Evolutionary conservation across 345 rosid genomes (phyloP).

Genomic region (Durio zibethinus): DNA sequence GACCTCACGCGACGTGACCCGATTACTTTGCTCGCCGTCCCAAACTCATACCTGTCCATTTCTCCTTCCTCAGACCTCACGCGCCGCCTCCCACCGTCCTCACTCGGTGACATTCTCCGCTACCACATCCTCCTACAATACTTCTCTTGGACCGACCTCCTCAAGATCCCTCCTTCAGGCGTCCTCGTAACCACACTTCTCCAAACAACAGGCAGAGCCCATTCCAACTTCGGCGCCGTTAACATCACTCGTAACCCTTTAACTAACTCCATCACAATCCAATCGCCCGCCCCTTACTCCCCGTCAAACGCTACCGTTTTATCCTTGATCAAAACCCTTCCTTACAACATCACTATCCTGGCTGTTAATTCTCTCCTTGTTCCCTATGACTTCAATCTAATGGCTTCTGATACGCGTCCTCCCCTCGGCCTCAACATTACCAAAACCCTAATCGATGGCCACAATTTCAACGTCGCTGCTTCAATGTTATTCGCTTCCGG

Average conservation of each 20-base stretch:
- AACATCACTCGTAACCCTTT: conserved; percentile 60
- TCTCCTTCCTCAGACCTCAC: conserved; percentile 49
- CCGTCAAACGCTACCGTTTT: conserved; percentile 59
- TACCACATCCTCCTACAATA: conserved; percentile 78
- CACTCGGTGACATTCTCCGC: conserved; percentile 82
- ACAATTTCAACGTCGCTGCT: conserved; percentile 77
- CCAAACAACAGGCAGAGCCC: conserved; percentile 73
- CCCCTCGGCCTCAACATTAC: conserved; percentile 69
- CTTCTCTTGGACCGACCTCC: conserved; percentile 65
- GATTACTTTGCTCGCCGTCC: conserved; percentile 80
- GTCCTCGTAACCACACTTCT: conserved; percentile 61
- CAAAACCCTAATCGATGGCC: conserved; percentile 67
- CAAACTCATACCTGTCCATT: conserved; percentile 50
- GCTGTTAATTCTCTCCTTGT: conserved; percentile 59
- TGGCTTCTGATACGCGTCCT: conserved; percentile 66
- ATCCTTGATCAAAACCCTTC: conserved; percentile 45
- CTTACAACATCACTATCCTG: conserved; percentile 66
- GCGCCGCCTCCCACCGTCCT: conserved; percentile 60
- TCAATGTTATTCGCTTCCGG: conserved; percentile 82
- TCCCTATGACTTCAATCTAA: conserved; percentile 65
- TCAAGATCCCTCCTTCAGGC: conserved; percentile 53
- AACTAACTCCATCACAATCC: conserved; percentile 44
- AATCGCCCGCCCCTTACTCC: conserved; percentile 47
- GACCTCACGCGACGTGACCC: conserved; percentile 62
- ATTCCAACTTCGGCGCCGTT: conserved; percentile 63